Percentiles rank a stretch among this genome's conserved stretches.
These are phyloP conservation scores for Lepiota brunneoincarnata DNA, from an alignment of 768 basidiomycete genomes.

Conservation along the genomic window DNA sequence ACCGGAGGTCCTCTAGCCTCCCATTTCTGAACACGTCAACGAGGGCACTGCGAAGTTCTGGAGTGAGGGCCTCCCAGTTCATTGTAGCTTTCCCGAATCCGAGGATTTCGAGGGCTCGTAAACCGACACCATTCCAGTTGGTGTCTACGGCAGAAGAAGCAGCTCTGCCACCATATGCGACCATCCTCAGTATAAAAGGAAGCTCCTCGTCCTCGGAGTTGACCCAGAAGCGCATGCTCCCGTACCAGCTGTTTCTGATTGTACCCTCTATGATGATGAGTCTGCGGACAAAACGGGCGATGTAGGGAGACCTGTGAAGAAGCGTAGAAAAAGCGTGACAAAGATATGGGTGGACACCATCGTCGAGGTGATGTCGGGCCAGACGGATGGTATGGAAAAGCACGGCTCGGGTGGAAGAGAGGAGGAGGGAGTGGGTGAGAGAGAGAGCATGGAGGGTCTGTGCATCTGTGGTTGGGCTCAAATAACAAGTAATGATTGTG, in stretches of 20 bases:
- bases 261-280: constrained; percentile 9
- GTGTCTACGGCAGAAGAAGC: background rate
- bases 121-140: background rate
- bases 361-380: background rate
- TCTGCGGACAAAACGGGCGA: constrained; percentile 2
- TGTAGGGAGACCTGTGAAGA: constrained; percentile 2
- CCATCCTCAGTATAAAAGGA: constrained; percentile 7
- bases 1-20: constrained; percentile 4
- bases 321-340: constrained; percentile 1
- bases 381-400: constrained; percentile 11
- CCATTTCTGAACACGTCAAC: constrained; percentile 2
- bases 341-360: constrained; percentile 8
- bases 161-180: background rate
- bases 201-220: constrained; percentile 7
- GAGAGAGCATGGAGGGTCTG: constrained; percentile 7
- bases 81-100: constrained; percentile 7
- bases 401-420: background rate
- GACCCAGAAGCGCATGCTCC: constrained; percentile 7
- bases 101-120: constrained; percentile 4
- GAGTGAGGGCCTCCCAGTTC: background rate
- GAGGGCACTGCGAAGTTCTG: constrained; percentile 1
- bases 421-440: constrained; percentile 8
- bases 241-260: constrained; percentile 10
- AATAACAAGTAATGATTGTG: background rate
- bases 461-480: background rate